Conservation (phyloP, 2,329 filamentous ascomycete species). For the Gremmenia infestans region DNA sequence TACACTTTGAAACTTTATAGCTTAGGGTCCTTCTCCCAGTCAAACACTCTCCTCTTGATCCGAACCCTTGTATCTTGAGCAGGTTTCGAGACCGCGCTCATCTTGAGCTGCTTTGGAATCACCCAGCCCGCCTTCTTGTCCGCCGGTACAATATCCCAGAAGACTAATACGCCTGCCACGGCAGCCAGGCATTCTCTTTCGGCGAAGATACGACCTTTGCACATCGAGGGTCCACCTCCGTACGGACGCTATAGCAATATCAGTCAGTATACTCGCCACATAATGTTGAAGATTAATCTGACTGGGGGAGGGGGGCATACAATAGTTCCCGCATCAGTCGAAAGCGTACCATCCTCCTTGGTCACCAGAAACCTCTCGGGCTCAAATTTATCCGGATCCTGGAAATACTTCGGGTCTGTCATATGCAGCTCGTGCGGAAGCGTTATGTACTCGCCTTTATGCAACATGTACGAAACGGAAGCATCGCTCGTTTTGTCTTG, state of each 20-base stretch:
- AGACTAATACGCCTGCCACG: slow-evolving; percentile 45
- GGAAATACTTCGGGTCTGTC: slow-evolving; percentile 36
- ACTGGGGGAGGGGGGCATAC: slow-evolving; percentile 1
- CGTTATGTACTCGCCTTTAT: slow-evolving; percentile 38
- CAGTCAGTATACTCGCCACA: neutral
- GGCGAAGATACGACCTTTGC: slow-evolving; percentile 46
- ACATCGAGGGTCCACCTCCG: slow-evolving; percentile 44
- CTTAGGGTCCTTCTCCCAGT: slow-evolving; percentile 15
- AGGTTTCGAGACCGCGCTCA: slow-evolving; percentile 46
- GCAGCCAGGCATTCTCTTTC: slow-evolving; percentile 46
- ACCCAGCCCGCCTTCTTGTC: slow-evolving; percentile 40
- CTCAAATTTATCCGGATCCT: slow-evolving; percentile 37
- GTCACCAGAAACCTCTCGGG: slow-evolving; percentile 42
- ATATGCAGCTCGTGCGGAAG: slow-evolving; percentile 42
- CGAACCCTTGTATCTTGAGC: slow-evolving; percentile 48
- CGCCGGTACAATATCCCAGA: slow-evolving; percentile 51
- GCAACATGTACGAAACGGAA: slow-evolving; percentile 36
- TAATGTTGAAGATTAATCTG: too few species aligned
- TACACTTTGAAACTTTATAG: too few species aligned
- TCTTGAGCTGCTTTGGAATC: slow-evolving; percentile 45
- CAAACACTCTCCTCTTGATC: slow-evolving; percentile 38
- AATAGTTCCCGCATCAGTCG: slow-evolving; percentile 38
- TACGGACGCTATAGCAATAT: slow-evolving; percentile 33
- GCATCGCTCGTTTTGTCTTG: slow-evolving; percentile 17
- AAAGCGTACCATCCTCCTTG: slow-evolving; percentile 27